Evolutionary conservation across 2,329 filamentous ascomycete genomes (phyloP).

Genomic region (Pestalotiopsis sp.): DNA sequence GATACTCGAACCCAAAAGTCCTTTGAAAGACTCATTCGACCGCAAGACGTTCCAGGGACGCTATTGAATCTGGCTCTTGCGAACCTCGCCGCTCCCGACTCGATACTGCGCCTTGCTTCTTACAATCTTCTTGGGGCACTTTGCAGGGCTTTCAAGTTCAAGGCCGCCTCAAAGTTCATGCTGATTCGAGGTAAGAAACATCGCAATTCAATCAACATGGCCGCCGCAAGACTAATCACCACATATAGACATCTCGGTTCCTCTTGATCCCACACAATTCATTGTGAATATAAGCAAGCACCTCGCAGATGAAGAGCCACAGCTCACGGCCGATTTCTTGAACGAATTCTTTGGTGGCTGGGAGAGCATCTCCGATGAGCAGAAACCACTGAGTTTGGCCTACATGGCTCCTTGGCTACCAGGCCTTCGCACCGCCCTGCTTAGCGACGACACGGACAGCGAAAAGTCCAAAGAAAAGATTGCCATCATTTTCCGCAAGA

Average conservation of each 20-base stretch:
- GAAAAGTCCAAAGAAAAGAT: constrained; percentile 70
- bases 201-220: not conserved
- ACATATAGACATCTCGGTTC: constrained; percentile 60
- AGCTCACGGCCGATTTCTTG: constrained; percentile 69
- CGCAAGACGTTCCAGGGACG: constrained; percentile 72
- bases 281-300: constrained; percentile 68
- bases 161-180: constrained; percentile 61
- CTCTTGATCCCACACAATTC: constrained; percentile 64
- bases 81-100: constrained; percentile 66
- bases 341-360: constrained; percentile 76
- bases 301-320: constrained; percentile 64
- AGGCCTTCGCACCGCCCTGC: constrained; percentile 60
- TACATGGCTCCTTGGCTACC: constrained; percentile 74
- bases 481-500: constrained; percentile 63
- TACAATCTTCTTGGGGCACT: constrained; percentile 70
- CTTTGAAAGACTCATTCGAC: constrained; percentile 66
- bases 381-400: constrained; percentile 66
- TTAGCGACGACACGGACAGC: constrained; percentile 62
- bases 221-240: constrained; percentile 17
- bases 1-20: constrained; percentile 63
- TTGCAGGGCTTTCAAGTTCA: constrained; percentile 70
- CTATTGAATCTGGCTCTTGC: constrained; percentile 69
- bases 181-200: constrained; percentile 58
- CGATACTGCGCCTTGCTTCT: constrained; percentile 62
- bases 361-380: constrained; percentile 70